A percentile compares a stretch with the other conserved stretches of the same genome.
Evolutionary conservation across 2,329 filamentous ascomycete species (phyloP).

Genomic region (Clarireedia sp.): DNA sequence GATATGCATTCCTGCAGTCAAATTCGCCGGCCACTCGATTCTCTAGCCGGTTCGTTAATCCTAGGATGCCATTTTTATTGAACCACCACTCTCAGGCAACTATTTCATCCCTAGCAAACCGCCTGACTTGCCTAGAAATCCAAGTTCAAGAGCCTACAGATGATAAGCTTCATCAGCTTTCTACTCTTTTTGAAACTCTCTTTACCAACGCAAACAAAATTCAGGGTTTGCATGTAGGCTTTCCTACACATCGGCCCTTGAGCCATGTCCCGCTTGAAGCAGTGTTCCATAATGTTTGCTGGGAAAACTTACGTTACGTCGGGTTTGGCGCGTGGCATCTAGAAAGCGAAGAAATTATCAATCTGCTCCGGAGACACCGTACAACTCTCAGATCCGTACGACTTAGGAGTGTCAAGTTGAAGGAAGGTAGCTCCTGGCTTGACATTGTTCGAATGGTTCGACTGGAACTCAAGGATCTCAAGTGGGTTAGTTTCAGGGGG

Average conservation of each 20-base stretch:
- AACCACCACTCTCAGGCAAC: conserved; percentile 38
- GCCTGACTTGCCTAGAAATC: conserved; percentile 54
- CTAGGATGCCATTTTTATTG: conserved; percentile 47
- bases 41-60: conserved; percentile 51
- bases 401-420: conserved; percentile 52
- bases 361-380: conserved; percentile 46
- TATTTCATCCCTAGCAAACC: conserved; percentile 43
- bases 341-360: conserved; percentile 51
- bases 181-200: conserved; percentile 47
- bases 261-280: conserved; percentile 46
- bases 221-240: conserved; percentile 56
- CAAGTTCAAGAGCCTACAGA: conserved; percentile 46
- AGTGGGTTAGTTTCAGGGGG: conserved; percentile 54
- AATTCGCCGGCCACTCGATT: conserved; percentile 39
- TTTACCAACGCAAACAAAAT: conserved; percentile 53
- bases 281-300: conserved; percentile 54
- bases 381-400: conserved; percentile 50
- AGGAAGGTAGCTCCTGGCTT: conserved; percentile 51
- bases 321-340: conserved; percentile 59
- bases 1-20: conserved; percentile 47
- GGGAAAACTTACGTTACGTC: conserved; percentile 53
- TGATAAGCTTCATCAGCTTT: conserved; percentile 48
- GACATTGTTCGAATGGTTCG: conserved; percentile 50
- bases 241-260: conserved; percentile 43
- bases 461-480: conserved; percentile 46